Percentiles rank a stretch among this genome's conserved stretches.
Evolutionary conservation across 208 protist genomes (phyloP).

Genomic region (Wallacemonas collosoma): DNA sequence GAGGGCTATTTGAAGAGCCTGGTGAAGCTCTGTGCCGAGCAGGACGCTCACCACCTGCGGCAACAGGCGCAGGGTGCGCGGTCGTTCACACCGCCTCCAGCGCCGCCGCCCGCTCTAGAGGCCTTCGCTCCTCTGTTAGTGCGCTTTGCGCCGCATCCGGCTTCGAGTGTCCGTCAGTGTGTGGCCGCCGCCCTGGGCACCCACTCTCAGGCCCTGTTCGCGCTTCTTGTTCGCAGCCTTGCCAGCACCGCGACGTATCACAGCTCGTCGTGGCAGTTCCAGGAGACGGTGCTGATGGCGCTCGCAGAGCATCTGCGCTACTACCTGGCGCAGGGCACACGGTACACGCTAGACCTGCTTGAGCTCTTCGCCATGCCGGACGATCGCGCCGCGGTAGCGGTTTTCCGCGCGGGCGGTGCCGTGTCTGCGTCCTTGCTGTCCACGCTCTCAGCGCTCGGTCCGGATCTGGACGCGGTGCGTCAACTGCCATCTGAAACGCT

Average conservation of each 20-base stretch:
- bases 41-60: constrained; percentile 14
- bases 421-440: background rate
- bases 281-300: constrained; percentile 85
- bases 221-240: constrained; percentile 22
- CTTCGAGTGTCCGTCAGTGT: constrained; percentile 74
- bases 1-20: constrained; percentile 53
- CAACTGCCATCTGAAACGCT: background rate
- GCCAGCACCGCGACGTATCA: background rate
- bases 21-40: constrained; percentile 23
- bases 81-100: background rate
- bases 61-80: background rate
- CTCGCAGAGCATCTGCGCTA: constrained; percentile 62
- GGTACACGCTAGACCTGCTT: constrained; percentile 13
- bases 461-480: background rate
- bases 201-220: constrained; percentile 47
- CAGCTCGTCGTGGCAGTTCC: constrained; percentile 46
- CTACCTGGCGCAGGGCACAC: constrained; percentile 28
- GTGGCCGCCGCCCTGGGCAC: constrained; percentile 67
- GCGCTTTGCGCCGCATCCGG: constrained; percentile 53
- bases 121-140: constrained; percentile 41
- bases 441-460: background rate
- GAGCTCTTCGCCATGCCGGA: constrained; percentile 6
- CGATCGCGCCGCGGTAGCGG: background rate
- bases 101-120: constrained; percentile 8
- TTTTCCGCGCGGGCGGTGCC: constrained; percentile 3